Evolutionary conservation across 331 rosid genomes (phyloP).

Genomic region (Quercus phellos): DNA sequence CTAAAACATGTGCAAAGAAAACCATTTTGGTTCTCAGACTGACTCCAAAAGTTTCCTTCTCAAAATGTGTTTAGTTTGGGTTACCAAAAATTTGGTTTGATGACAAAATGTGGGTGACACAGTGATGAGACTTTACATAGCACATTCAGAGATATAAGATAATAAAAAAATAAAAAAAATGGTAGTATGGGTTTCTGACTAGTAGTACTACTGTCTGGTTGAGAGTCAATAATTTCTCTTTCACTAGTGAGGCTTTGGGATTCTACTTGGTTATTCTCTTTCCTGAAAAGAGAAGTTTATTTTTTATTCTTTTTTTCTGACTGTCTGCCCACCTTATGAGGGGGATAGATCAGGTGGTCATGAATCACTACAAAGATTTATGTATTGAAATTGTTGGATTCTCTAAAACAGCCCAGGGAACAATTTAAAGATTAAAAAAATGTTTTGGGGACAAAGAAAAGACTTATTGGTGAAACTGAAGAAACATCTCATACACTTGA

Average conservation of each 20-base stretch:
- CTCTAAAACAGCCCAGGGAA: too few species aligned
- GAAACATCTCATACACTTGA: too few species aligned
- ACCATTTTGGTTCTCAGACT: too few species aligned
- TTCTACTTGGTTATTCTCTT: conserved; percentile 18
- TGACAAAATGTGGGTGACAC: neutral
- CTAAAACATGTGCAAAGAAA: too few species aligned
- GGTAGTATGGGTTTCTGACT: neutral
- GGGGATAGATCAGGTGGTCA: conserved; percentile 7
- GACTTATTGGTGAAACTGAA: too few species aligned
- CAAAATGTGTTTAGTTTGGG: neutral
- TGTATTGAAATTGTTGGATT: too few species aligned
- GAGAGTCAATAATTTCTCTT: neutral
- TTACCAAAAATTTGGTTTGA: conserved; percentile 11
- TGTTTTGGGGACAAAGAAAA: too few species aligned
- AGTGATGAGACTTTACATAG: conserved; percentile 1
- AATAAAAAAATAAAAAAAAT: neutral
- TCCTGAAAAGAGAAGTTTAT: neutral
- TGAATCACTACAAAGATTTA: too few species aligned
- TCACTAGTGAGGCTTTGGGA: conserved; percentile 19
- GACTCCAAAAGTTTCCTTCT: neutral
- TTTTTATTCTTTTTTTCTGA: neutral
- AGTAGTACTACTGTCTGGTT: neutral
- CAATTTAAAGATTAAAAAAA: too few species aligned
- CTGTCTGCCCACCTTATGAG: conserved; percentile 16
- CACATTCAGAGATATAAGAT: neutral